These are phyloP conservation scores for Candida mattraensis DNA, from an alignment of 805 yeast genomes.

Conservation along the genomic window DNA sequence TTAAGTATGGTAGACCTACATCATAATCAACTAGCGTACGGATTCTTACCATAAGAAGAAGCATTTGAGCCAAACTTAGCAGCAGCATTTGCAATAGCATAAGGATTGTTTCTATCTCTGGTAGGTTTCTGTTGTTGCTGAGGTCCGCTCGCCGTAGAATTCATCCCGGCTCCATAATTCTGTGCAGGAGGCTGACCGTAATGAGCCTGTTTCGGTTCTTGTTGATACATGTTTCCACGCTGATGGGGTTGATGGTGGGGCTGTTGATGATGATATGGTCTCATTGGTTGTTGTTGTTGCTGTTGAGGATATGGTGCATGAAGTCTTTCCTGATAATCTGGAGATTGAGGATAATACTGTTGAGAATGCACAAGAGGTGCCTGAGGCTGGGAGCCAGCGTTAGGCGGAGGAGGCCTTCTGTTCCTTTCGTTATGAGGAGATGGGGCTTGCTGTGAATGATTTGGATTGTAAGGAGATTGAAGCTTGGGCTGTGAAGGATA, in stretches of 20 bases:
- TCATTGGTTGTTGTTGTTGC: slow-evolving; percentile 10
- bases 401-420: slow-evolving; percentile 14
- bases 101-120: slow-evolving; percentile 12
- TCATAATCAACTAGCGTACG: slow-evolving; percentile 17
- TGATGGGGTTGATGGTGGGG: slow-evolving; percentile 18
- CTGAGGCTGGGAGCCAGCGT: too few relatives aligned
- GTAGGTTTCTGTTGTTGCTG: slow-evolving; percentile 8
- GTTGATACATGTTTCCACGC: slow-evolving; percentile 9
- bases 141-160: slow-evolving; percentile 4
- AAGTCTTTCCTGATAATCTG: neutral
- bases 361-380: slow-evolving; percentile 13
- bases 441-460: slow-evolving; percentile 2
- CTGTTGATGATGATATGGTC: too few relatives aligned
- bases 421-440: neutral
- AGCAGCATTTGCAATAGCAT: slow-evolving; percentile 23
- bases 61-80: slow-evolving; percentile 17
- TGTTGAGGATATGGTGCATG: slow-evolving; percentile 7
- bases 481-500: slow-evolving; percentile 10
- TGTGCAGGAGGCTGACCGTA: neutral
- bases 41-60: slow-evolving; percentile 19
- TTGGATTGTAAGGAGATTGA: slow-evolving; percentile 18
- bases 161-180: neutral
- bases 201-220: slow-evolving; percentile 2
- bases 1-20: neutral
- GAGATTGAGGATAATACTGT: slow-evolving; percentile 12